Percentiles rank a stretch among this genome's conserved stretches.
Conservation (phyloP, 805 yeast genomes). For the Clavispora asparagi region DNA sequence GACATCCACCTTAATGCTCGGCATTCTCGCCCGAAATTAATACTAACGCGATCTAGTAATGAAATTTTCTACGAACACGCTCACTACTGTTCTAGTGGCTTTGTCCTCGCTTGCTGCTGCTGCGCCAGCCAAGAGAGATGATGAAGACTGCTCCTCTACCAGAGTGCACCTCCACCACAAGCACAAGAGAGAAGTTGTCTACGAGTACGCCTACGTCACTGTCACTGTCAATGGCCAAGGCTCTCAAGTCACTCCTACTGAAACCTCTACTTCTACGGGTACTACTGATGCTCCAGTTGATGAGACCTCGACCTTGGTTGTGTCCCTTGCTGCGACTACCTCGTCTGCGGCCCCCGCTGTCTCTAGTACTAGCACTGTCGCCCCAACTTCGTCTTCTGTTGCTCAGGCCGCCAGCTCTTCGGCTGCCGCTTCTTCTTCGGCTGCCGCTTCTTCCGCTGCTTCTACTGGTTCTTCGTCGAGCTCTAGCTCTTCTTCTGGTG, state of each 20-base stretch:
- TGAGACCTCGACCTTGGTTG: conserved; percentile 5
- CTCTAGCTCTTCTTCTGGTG: conserved; percentile 38
- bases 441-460: conserved; percentile 11
- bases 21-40: background rate
- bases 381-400: background rate
- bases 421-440: conserved; percentile 6
- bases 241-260: conserved; percentile 32
- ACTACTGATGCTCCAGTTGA: background rate
- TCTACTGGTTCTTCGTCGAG: conserved; percentile 17
- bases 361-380: conserved; percentile 4
- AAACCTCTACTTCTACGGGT: conserved; percentile 7
- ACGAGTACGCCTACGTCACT: conserved; percentile 42
- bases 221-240: conserved; percentile 39
- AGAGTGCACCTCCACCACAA: conserved; percentile 51
- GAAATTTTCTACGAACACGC: conserved; percentile 1
- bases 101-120: conserved; percentile 9
- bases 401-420: conserved; percentile 5
- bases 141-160: conserved; percentile 12
- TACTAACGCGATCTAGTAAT: background rate
- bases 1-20: background rate
- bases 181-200: conserved; percentile 55
- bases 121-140: conserved; percentile 12
- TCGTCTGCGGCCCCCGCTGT: conserved; percentile 16
- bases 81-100: conserved; percentile 9
- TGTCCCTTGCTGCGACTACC: conserved; percentile 8